Conservation (phyloP, 345 rosid genomes). For the Psidium friedrichsthalianum region DNA sequence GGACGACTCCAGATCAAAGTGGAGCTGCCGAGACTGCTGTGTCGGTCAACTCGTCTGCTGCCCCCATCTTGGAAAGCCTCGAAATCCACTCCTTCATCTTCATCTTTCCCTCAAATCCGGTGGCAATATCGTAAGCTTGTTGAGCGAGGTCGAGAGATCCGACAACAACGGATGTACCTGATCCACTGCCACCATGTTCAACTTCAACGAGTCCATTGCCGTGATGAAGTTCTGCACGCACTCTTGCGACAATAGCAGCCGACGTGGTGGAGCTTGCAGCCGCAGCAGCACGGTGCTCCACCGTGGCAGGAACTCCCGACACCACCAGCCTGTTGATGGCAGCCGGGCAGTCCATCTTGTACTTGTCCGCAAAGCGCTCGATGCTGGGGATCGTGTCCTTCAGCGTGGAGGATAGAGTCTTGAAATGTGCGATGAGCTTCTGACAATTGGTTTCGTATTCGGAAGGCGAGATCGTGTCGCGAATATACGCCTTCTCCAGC, state of each 20-base stretch:
- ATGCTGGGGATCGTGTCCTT: slow-evolving; percentile 77
- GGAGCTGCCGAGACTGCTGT: slow-evolving; percentile 93
- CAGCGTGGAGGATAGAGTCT: slow-evolving; percentile 70
- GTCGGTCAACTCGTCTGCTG: slow-evolving; percentile 90
- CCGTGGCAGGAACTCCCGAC: slow-evolving; percentile 91
- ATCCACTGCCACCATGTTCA: slow-evolving; percentile 95
- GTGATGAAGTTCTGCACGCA: slow-evolving; percentile 95
- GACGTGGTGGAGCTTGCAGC: slow-evolving; percentile 52
- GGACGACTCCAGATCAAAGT: slow-evolving; percentile 86
- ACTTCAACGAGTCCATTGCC: slow-evolving; percentile 88
- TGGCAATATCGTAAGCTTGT: slow-evolving; percentile 61
- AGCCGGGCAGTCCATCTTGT: slow-evolving; percentile 93
- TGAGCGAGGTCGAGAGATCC: slow-evolving; percentile 71
- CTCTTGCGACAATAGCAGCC: slow-evolving; percentile 72
- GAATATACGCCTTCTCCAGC: slow-evolving; percentile 88
- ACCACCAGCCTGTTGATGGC: slow-evolving; percentile 80
- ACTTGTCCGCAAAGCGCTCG: slow-evolving; percentile 80
- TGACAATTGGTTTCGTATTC: slow-evolving; percentile 85
- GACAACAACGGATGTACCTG: slow-evolving; percentile 85
- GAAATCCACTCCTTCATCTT: slow-evolving; percentile 94
- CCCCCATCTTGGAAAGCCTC: slow-evolving; percentile 90
- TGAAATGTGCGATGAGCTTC: slow-evolving; percentile 89
- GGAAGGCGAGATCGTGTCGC: slow-evolving; percentile 62
- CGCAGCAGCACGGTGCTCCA: slow-evolving; percentile 77
- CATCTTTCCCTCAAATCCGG: slow-evolving; percentile 81